phyloP scores from a whole-genome alignment of 2,329 filamentous ascomycete species.

The Cyclaneusma minus region DNA sequence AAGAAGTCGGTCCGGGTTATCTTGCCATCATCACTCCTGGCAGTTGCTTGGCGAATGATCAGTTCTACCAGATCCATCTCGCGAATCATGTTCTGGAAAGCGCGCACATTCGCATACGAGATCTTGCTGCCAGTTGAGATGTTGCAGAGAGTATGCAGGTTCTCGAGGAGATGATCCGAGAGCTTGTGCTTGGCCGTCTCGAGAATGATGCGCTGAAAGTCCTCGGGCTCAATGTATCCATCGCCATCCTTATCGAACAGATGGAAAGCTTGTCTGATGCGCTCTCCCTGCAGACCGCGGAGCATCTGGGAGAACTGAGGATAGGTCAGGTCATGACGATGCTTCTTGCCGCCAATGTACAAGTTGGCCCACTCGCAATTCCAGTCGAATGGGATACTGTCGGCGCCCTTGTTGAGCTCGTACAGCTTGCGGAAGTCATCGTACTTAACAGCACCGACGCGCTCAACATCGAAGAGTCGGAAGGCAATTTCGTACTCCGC shows the following conservation, averaged over 20 bases:
- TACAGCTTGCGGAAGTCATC: slow-evolving; percentile 76
- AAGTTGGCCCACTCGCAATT: slow-evolving; percentile 91
- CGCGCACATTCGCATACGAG: slow-evolving; percentile 91
- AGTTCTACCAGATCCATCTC: slow-evolving; percentile 97
- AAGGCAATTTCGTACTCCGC: slow-evolving; percentile 99
- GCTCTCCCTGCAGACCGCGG: slow-evolving; percentile 86
- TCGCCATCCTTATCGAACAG: slow-evolving; percentile 81
- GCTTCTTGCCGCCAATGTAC: slow-evolving; percentile 79
- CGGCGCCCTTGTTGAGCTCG: slow-evolving; percentile 72
- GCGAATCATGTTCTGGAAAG: slow-evolving; percentile 94
- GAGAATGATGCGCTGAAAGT: slow-evolving; percentile 92
- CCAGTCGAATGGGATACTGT: slow-evolving; percentile 90
- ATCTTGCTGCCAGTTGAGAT: slow-evolving; percentile 85
- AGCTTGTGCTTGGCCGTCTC: slow-evolving; percentile 93
- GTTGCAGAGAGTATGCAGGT: slow-evolving; percentile 87
- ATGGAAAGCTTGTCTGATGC: slow-evolving; percentile 89
- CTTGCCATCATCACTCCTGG: slow-evolving; percentile 73
- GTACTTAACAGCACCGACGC: slow-evolving; percentile 75
- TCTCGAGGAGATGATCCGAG: slow-evolving; percentile 84
- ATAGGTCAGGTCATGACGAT: slow-evolving; percentile 85
- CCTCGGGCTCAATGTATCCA: slow-evolving; percentile 86
- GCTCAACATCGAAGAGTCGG: slow-evolving; percentile 80
- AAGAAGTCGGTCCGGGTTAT: slow-evolving; percentile 91
- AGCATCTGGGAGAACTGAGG: slow-evolving; percentile 97
- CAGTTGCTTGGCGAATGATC: slow-evolving; percentile 74